A percentile compares a stretch with the other conserved stretches of the same genome.
These are phyloP conservation scores for Leptographium radiaticola DNA, from an alignment of 2,329 filamentous ascomycete species.

Conservation along the genomic window DNA sequence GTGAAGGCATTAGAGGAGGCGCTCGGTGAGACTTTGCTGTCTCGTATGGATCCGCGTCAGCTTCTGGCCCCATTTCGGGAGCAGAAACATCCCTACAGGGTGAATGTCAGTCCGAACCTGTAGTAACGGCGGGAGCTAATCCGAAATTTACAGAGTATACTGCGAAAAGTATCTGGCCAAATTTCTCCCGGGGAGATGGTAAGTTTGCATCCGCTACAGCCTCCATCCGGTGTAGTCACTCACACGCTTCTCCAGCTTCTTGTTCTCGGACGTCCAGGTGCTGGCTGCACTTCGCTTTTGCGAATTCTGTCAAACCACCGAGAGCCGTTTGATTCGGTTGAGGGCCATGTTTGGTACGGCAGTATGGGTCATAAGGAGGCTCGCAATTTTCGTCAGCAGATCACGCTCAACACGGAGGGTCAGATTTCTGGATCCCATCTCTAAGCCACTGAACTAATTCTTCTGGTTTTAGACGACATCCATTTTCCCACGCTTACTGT, in stretches of 20 bases:
- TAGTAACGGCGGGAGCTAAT: not conserved
- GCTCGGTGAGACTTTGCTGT: conserved; percentile 9
- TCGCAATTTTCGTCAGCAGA: conserved; percentile 22
- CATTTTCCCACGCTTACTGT: conserved; percentile 59
- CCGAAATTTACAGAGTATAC: not conserved
- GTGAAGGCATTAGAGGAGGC: conserved; percentile 7
- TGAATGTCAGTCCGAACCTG: not conserved
- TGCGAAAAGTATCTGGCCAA: conserved; percentile 5
- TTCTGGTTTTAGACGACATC: conserved; percentile 30
- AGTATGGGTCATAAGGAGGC: conserved; percentile 30
- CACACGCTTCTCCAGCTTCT: conserved; percentile 2
- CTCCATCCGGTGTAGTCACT: not conserved
- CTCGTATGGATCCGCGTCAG: conserved; percentile 6
- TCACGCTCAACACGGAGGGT: conserved; percentile 48
- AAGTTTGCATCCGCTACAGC: too few species aligned
- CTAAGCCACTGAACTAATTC: not conserved
- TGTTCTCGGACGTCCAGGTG: conserved; percentile 42
- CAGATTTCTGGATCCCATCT: not conserved
- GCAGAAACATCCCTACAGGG: not conserved
- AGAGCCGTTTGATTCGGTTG: conserved; percentile 47
- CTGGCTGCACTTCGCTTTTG: conserved; percentile 43
- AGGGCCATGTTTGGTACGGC: conserved; percentile 53
- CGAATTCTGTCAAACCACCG: conserved; percentile 59
- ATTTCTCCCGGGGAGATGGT: conserved; percentile 8
- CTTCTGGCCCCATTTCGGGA: not conserved